Percentiles rank a stretch among this genome's conserved stretches.
Conservation (phyloP, 2,329 filamentous ascomycete species). For the Myriangium duriaei region DNA sequence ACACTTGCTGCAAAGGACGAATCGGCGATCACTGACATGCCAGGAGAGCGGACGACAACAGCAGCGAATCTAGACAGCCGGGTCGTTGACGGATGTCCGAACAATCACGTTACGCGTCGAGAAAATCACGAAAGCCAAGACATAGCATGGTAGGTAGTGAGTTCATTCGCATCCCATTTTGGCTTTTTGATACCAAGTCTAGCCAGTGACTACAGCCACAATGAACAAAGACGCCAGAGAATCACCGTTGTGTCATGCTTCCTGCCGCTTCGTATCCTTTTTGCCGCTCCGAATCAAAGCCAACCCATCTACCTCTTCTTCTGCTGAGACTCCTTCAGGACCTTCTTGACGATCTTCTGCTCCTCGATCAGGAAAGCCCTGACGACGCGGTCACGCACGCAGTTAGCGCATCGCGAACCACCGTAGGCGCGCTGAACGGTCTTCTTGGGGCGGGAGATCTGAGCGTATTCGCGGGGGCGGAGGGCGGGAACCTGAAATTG, state of each 20-base stretch:
- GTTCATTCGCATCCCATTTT: conserved; percentile 4
- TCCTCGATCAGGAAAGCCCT: conserved; percentile 99
- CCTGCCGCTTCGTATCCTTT: not conserved
- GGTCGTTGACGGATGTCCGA: too few relatives aligned
- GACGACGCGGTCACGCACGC: conserved; percentile 94
- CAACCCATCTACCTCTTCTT: conserved; percentile 40
- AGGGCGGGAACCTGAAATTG: conserved; percentile 81
- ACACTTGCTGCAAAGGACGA: too few relatives aligned
- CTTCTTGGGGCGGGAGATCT: conserved; percentile 98
- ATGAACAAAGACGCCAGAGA: conserved; percentile 6
- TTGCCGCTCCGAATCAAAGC: not conserved
- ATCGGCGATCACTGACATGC: too few relatives aligned
- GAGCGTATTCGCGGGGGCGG: conserved; percentile 93
- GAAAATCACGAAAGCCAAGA: too few relatives aligned
- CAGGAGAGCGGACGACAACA: too few relatives aligned
- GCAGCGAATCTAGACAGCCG: too few relatives aligned
- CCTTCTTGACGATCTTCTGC: conserved; percentile 99
- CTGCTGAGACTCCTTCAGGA: conserved; percentile 94
- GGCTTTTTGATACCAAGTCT: conserved; percentile 7
- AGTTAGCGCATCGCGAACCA: conserved; percentile 96
- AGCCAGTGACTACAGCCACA: conserved; percentile 1
- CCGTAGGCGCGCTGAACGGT: conserved; percentile 97
- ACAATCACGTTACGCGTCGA: too few relatives aligned
- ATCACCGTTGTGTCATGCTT: not conserved
- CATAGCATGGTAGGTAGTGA: too few relatives aligned